These are phyloP conservation scores for Colletotrichum sp. DNA, from an alignment of 2,329 filamentous ascomycete species.

Conservation along the genomic window DNA sequence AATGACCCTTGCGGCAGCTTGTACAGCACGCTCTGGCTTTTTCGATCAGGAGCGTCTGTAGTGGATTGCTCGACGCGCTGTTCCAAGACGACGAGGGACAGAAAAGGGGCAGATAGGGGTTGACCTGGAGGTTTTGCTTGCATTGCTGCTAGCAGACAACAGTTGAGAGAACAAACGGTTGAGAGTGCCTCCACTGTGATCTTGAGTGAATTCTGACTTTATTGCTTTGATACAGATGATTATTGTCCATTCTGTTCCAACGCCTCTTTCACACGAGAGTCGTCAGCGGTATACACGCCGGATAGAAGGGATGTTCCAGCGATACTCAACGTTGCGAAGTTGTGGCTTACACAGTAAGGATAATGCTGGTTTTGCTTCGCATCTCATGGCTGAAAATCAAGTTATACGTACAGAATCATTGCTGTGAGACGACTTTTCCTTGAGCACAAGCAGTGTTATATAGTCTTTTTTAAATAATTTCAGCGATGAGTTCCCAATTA, in stretches of 20 bases:
- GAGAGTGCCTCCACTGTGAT: fast-evolving
- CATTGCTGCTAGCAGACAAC: not conserved
- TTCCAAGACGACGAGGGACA: not conserved
- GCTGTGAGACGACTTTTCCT: not conserved
- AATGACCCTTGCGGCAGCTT: not conserved
- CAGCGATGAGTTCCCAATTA: no score
- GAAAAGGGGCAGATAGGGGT: not conserved
- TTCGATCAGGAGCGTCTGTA: not conserved
- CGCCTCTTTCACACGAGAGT: not conserved
- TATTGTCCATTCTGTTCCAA: fast-evolving
- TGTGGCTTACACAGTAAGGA: not conserved
- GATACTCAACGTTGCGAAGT: not conserved
- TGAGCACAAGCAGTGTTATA: not conserved
- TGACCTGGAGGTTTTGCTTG: not conserved
- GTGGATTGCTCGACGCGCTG: not conserved
- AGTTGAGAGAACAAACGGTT: not conserved
- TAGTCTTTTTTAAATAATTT: no score
- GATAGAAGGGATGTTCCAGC: not conserved
- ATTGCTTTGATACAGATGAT: not conserved
- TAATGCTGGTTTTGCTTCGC: not conserved
- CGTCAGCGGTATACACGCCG: not conserved
- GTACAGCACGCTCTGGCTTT: not conserved
- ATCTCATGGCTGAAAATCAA: not conserved
- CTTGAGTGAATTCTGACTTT: not conserved
- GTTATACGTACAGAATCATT: not conserved